Evolutionary conservation across 352 stramenopile species (phyloP).

Genomic region (Globisporangium nagaii): DNA sequence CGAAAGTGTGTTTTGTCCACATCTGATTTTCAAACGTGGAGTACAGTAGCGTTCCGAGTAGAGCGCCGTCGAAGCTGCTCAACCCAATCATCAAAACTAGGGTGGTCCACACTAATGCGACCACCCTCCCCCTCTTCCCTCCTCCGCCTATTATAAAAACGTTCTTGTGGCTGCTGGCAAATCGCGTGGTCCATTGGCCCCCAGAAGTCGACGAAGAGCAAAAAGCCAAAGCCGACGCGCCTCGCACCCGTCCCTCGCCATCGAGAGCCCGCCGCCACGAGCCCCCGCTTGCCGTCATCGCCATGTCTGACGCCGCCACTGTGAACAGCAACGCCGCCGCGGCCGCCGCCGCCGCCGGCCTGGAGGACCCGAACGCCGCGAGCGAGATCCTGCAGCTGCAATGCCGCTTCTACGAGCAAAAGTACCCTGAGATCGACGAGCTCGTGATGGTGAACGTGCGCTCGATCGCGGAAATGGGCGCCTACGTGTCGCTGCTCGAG

Average conservation of each 20-base stretch:
- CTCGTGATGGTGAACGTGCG: slow-evolving; percentile 95
- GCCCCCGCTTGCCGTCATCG: too few relatives aligned
- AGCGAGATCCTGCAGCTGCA: slow-evolving; percentile 77
- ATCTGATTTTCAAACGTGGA: not conserved
- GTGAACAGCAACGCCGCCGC: slow-evolving; percentile 3
- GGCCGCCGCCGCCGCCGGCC: slow-evolving; percentile 13
- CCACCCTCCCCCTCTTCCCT: not conserved
- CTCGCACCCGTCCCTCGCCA: too few relatives aligned
- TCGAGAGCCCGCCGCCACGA: not conserved
- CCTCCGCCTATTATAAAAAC: not conserved
- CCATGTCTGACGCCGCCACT: not conserved
- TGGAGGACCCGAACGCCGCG: slow-evolving; percentile 41
- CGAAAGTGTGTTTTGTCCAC: not conserved
- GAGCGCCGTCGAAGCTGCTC: too few relatives aligned
- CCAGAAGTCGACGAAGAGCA: not conserved
- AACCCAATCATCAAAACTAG: too few relatives aligned
- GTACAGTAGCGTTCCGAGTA: too few relatives aligned
- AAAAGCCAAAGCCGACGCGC: too few relatives aligned
- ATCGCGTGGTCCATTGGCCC: not conserved
- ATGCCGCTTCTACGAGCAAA: slow-evolving; percentile 90
- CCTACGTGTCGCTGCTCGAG: slow-evolving; percentile 99
- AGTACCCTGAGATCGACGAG: slow-evolving; percentile 97
- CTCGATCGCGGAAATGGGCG: slow-evolving; percentile 99
- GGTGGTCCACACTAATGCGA: not conserved
- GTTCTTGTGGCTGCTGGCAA: slow-evolving; percentile 7